Evolutionary conservation across 345 rosid genomes (phyloP), one percentile per base, ranked within the genome.

Genomic region (Populus davidiana): DNA sequence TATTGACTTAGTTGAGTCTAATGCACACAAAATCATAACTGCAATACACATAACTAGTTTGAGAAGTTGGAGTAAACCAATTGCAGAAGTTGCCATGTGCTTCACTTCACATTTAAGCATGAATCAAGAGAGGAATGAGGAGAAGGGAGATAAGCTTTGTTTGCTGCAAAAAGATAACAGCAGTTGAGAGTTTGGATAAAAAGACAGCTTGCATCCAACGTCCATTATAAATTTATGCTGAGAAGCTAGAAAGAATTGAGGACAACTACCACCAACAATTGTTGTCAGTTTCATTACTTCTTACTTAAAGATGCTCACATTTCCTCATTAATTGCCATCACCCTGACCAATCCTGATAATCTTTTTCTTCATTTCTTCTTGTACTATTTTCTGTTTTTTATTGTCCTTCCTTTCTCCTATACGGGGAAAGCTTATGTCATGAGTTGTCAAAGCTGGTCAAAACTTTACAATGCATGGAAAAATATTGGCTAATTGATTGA

Each of bases 271-370:
- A 2, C 35, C 84, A 79, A 50, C 85, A 17, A 65, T 80, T 70
- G 69, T 56, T 78, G 86, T 82, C 88, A 83, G 87, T 64, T 79
- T 81, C 86, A 86, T 86, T 81, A 85, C 88, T 85, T 79, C 81
- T 73, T 68, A 18, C 17, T 83, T 81, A 78, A 86, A 78, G 72
- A 74, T 66, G 61, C 39, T 87, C 88, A 82, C 88, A 68, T 67
- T 77, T 75, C 65, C 50, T 64, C 72, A 56, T 79, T 79, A 75
- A 80, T 83, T 67, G 70, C 79, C 84, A 77, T 59, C 36, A 67
- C 43, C 71, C 81, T 66, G 68, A 33, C 75, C 59, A 71, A 66
- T 35, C 77, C 25, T 76, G 38, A 11, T 54, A 43, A 6, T 43
- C 44, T 23, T 50, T 52, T 62, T n/a, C 36, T 77, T 63, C 12